Base-by-base conservation (phyloP, 441 rosid species). In the Bocquillonia castaneifolia region DNA sequence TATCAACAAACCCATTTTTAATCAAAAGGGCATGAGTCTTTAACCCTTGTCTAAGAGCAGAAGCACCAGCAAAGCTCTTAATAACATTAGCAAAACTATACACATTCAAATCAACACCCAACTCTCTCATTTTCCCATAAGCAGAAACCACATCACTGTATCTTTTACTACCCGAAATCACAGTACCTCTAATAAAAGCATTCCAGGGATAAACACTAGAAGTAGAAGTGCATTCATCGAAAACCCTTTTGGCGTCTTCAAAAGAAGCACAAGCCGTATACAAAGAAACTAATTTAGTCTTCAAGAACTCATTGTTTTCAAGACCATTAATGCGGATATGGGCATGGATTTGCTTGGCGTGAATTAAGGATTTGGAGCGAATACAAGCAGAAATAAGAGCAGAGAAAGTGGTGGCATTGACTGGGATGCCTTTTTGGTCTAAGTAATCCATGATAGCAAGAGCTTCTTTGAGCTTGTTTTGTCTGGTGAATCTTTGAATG, bases 11-110 rank as follows among this genome's bases (percentile, higher is more conserved):
- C 65, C 96, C 96, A 14, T 86, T 87, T 82, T 92, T 92, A 17
- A 87, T 59, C 75, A 88, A 60, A 78, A 90, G 81, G 12, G 89
- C 91, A 79, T 90, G 95, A 45, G 84, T 73, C 85, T 85, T 90
- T 63, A 86, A 72, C 5, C 96, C 96, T 66, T 87, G 93, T 48
- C 77, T 73, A 56, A 90, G 47, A 13, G 92, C 87, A 25, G 92
- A 88, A 2, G 95, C 92, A 1, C 96, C 93, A 3, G 93, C 89
- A 6, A 90, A 83, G 75, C 98, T 87, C 90, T 92, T 92, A 29
- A 92, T 77, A 53, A 90, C 78, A 56, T 80, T 87, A 65, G 90
- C 82, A 50, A 83, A 87, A 70, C 81, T 85, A 73, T 92, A 88
- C 2, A 77, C 90, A 74, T 88, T 85, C 83, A 88, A 80, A 64